Conservation (phyloP, 1,284 basidiomycete genomes). For the Cutaneotrichosporon cyanovorans region DNA sequence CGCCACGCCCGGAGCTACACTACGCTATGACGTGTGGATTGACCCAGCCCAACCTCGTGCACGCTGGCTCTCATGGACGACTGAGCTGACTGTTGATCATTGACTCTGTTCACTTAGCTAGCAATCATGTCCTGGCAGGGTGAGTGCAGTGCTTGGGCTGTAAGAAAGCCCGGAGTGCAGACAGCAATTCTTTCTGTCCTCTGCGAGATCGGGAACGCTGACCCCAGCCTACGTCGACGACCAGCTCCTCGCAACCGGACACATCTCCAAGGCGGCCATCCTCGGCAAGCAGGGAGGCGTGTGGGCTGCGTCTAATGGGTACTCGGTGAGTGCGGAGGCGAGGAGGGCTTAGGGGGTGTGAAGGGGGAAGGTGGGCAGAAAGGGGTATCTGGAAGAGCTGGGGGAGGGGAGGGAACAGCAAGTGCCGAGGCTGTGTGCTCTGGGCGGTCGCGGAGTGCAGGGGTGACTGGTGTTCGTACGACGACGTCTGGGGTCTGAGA, state of each 20-base stretch:
- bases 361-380: too few relatives aligned
- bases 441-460: neutral
- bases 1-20: slow-evolving; percentile 1
- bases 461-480: too few relatives aligned
- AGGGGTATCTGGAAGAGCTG: too few relatives aligned
- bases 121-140: slow-evolving; percentile 19
- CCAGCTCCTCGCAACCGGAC: slow-evolving; percentile 71
- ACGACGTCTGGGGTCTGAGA: too few relatives aligned
- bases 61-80: too few relatives aligned
- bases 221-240: slow-evolving; percentile 73
- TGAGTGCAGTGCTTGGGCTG: slow-evolving; percentile 4
- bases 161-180: too few relatives aligned
- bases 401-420: too few relatives aligned
- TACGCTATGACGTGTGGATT: slow-evolving; percentile 8
- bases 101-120: too few relatives aligned
- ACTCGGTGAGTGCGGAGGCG: slow-evolving; percentile 54
- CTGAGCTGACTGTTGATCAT: too few relatives aligned
- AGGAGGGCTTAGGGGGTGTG: too few relatives aligned
- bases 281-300: slow-evolving; percentile 76
- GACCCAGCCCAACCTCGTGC: neutral
- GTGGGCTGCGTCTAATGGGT: slow-evolving; percentile 74
- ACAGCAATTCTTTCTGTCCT: too few relatives aligned
- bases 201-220: too few relatives aligned
- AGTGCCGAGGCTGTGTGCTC: neutral
- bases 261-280: slow-evolving; percentile 73